Base-by-base conservation (phyloP, 495 filamentous ascomycete species). In the Lophiostoma macrostomum region DNA sequence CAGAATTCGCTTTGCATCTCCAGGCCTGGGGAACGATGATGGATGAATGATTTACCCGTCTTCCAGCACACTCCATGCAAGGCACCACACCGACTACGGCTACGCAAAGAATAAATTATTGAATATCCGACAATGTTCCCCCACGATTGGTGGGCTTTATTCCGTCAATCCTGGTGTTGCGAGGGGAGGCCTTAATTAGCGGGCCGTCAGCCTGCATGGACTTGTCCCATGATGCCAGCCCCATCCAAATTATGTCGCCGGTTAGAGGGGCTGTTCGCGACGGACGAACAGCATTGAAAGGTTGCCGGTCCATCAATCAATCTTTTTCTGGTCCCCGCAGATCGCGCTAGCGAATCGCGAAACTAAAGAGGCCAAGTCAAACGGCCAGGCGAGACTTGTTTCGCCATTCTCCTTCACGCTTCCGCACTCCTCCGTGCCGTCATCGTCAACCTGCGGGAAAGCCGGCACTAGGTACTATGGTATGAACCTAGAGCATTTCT, bases 381-480 rank as follows among this genome's bases (percentile, higher is more conserved):
- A 56, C 36, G 52, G 41, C 32, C 16, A 42, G 49, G 49, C 49
- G 38, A 22, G 14, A 22, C 19, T 13, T 54, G 57, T 50, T 44
- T 50, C 48, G 38, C 57, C 45, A 28, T 53, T 19, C n/a, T 19
- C 46, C 28, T 47, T 25, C 55, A 58, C 45, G 23, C 38, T 32
- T 42, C 37, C 49, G 49, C 37, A 34, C 28, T 50, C 6, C 49
- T 52, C 38, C 49, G 38, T 23, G 30, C 32, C 42, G 3, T 44
- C 34, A 27, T 47, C 46, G 46, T 50, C 49, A 60, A n/a, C 38
- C 43, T 46, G 49, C 56, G 48, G 56, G 43, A 53, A 29, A 40
- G 50, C 56, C 56, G 56, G 48, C 56, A 46, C 43, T 41, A 48
- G 45, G n/a, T n/a, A n/a, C n/a, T n/a, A n/a, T n/a, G n/a, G n/a